Conservation (phyloP, 179 eudicot genomes). For the Corrigiola litoralis region DNA sequence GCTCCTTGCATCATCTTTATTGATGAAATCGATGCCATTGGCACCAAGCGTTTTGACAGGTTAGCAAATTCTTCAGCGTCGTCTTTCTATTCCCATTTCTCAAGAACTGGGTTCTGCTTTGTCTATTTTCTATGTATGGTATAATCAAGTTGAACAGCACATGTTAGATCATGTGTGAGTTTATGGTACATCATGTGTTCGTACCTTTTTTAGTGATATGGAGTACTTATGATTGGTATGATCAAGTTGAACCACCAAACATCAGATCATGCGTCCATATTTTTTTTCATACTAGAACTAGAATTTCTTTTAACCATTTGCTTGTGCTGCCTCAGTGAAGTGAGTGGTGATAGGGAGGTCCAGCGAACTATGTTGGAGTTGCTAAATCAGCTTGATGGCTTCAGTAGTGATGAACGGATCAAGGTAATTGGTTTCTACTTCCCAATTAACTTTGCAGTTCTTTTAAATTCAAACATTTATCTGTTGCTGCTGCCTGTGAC, state of each 20-base stretch:
- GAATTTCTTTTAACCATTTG: background rate
- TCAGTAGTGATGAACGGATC: slow-evolving; percentile 95
- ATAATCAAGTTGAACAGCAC: too few species aligned
- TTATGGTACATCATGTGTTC: too few species aligned
- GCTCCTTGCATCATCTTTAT: slow-evolving; percentile 97
- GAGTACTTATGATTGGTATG: too few species aligned
- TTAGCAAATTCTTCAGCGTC: background rate
- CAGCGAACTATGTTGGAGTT: slow-evolving; percentile 94
- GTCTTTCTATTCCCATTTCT: background rate
- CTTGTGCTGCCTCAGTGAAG: slow-evolving; percentile 65
- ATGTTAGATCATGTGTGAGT: too few species aligned
- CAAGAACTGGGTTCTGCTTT: background rate
- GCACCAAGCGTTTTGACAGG: slow-evolving; percentile 98
- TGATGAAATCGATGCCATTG: slow-evolving; percentile 98
- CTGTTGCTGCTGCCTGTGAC: background rate
- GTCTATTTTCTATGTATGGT: background rate
- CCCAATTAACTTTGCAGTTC: too few species aligned
- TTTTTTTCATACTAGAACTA: too few species aligned
- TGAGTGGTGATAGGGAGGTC: slow-evolving; percentile 96
- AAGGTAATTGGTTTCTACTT: slow-evolving; percentile 40
- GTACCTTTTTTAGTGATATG: too few species aligned
- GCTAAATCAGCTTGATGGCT: slow-evolving; percentile 96
- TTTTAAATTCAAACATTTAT: background rate
- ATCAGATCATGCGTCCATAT: too few species aligned
- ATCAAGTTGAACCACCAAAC: too few species aligned